Conservation (phyloP, 352 stramenopile species). For the Saprolegnia diclina region DNA sequence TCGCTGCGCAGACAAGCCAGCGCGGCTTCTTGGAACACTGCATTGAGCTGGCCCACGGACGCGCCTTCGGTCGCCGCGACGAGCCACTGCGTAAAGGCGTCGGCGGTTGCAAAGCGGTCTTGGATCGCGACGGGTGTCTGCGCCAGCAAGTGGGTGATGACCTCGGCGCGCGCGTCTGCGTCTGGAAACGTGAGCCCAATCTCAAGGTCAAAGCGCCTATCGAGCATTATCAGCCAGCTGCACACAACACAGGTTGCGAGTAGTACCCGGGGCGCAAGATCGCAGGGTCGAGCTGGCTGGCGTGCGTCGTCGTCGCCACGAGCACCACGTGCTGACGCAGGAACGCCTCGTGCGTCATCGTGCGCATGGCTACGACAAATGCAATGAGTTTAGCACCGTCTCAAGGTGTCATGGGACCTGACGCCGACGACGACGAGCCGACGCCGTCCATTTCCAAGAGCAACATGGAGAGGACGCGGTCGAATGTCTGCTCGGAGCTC, state of each 20-base stretch:
- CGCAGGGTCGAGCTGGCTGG: constrained; percentile 70
- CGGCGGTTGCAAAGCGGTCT: constrained; percentile 29
- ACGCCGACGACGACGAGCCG: constrained; percentile 37
- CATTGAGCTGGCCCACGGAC: constrained; percentile 51
- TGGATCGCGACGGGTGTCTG: constrained; percentile 58
- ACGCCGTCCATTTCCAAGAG: constrained; percentile 91
- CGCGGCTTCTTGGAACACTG: constrained; percentile 68
- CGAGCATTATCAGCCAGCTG: constrained; percentile 1
- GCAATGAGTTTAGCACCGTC: neutral
- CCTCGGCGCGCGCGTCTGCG: constrained; percentile 41
- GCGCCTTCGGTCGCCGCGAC: constrained; percentile 47
- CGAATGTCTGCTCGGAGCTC: constrained; percentile 89
- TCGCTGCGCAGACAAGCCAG: constrained; percentile 65
- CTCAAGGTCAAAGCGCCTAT: constrained; percentile 77
- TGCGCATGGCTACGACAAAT: constrained; percentile 3
- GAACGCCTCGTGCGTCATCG: constrained; percentile 38
- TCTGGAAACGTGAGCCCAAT: constrained; percentile 59
- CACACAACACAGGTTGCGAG: neutral
- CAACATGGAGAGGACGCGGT: constrained; percentile 86
- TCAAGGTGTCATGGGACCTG: constrained; percentile 18
- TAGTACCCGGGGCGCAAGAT: constrained; percentile 79
- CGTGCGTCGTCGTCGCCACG: constrained; percentile 70
- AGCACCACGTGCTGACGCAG: constrained; percentile 81
- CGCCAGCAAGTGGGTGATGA: constrained; percentile 46
- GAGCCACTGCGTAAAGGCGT: constrained; percentile 45